Conservation (phyloP, 192 early-diverging fungal species). For the Coemansia sp. region DNA sequence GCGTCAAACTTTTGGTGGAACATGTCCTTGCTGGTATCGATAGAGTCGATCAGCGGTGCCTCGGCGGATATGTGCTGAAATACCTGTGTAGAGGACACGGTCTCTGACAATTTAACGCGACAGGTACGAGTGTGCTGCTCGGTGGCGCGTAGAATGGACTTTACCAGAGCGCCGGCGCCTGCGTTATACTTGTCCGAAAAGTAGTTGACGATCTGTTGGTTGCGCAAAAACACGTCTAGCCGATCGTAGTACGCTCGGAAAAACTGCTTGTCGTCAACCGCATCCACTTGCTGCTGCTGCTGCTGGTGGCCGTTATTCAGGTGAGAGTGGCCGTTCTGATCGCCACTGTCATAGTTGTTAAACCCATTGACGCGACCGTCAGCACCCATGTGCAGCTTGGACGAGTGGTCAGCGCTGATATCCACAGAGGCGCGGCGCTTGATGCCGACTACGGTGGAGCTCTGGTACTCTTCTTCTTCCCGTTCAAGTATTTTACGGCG, state of each 20-base stretch:
- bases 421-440: slow-evolving; percentile 27
- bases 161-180: slow-evolving; percentile 61
- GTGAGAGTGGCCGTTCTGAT: not conserved
- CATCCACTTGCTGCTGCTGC: slow-evolving; percentile 8
- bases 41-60: slow-evolving; percentile 24
- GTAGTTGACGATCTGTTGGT: slow-evolving; percentile 62
- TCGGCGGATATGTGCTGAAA: slow-evolving; percentile 50
- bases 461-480: slow-evolving; percentile 54
- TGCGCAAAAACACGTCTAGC: slow-evolving; percentile 66
- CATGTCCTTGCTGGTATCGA: slow-evolving; percentile 45
- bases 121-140: slow-evolving; percentile 60
- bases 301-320: not conserved
- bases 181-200: slow-evolving; percentile 62
- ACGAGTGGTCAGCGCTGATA: slow-evolving; percentile 9
- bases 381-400: slow-evolving; percentile 13
- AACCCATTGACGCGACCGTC: slow-evolving; percentile 8
- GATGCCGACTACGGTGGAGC: slow-evolving; percentile 54
- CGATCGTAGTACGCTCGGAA: slow-evolving; percentile 68
- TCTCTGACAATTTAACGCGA: slow-evolving; percentile 51
- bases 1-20: slow-evolving; percentile 28
- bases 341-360: slow-evolving; percentile 1
- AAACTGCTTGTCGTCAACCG: slow-evolving; percentile 58
- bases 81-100: slow-evolving; percentile 56
- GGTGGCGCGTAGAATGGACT: slow-evolving; percentile 57
- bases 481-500: slow-evolving; percentile 50